A percentile compares a stretch with the other conserved stretches of the same genome.
Evolutionary conservation across 1,284 basidiomycete genomes (phyloP).

Genomic region (Cutaneotrichosporon daszewskae): DNA sequence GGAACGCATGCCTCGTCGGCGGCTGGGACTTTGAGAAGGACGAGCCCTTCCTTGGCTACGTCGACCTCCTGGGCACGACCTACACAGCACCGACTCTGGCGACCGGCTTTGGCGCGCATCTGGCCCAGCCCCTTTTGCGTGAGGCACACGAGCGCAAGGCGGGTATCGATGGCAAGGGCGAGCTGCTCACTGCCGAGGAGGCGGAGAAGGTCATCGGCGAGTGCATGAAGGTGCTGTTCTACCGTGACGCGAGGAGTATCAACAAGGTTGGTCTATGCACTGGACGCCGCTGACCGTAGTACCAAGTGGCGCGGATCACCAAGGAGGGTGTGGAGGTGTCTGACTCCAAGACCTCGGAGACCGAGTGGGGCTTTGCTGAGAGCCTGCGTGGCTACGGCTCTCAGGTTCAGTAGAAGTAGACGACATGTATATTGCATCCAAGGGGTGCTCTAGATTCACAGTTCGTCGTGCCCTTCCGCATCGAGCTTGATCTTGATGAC

Average conservation of each 20-base stretch:
- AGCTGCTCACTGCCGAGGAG: conserved; percentile 68
- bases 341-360: conserved; percentile 69
- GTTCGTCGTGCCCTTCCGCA: too few species aligned
- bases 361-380: conserved; percentile 89
- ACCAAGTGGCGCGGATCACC: conserved; percentile 89
- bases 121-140: conserved; percentile 87
- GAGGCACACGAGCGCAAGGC: conserved; percentile 56
- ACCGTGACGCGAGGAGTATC: conserved; percentile 90
- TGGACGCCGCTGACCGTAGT: conserved; percentile 58
- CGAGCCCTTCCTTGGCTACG: conserved; percentile 79
- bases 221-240: conserved; percentile 91
- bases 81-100: conserved; percentile 92
- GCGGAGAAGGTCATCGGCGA: conserved; percentile 75
- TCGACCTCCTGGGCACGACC: conserved; percentile 94
- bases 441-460: not conserved
- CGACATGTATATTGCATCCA: conserved; percentile 1
- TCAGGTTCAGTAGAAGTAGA: conserved; percentile 55
- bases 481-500: too few species aligned
- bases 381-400: conserved; percentile 60
- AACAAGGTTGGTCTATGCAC: conserved; percentile 67
- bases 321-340: conserved; percentile 71
- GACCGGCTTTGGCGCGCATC: conserved; percentile 91
- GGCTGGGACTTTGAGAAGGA: conserved; percentile 72
- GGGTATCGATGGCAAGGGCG: conserved; percentile 70
- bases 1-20: conserved; percentile 94